phyloP scores from a whole-genome alignment of 192 early-diverging fungal genomes.

The Podila verticillata region DNA sequence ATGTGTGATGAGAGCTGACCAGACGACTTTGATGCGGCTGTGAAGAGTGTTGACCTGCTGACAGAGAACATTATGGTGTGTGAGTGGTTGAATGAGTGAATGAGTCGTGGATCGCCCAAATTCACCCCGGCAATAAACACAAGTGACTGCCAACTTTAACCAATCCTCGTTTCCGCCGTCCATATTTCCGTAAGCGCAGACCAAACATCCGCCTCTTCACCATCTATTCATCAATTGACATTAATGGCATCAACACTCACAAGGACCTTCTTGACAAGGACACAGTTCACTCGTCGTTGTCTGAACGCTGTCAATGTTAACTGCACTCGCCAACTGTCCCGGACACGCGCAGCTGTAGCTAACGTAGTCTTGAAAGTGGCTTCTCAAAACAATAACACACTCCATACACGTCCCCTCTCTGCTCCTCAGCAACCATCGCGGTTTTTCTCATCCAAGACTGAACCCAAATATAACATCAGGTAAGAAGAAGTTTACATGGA shows the following conservation, averaged over 20 bases:
- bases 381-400: too few relatives aligned
- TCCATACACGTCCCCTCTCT: not conserved
- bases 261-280: constrained; percentile 2
- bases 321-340: not conserved
- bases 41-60: constrained; percentile 34
- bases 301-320: not conserved
- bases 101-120: not conserved
- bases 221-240: too few relatives aligned
- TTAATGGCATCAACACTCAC: constrained; percentile 9
- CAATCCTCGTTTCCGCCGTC: too few relatives aligned
- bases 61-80: constrained; percentile 33
- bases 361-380: not conserved
- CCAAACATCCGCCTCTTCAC: too few relatives aligned
- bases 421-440: not conserved
- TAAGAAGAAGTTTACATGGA: not conserved
- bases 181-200: too few relatives aligned
- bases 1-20: constrained; percentile 16
- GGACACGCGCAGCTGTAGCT: not conserved
- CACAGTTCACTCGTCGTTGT: not conserved
- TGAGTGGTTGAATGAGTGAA: constrained; percentile 4
- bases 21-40: constrained; percentile 18
- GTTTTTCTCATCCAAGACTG: constrained; percentile 13
- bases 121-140: not conserved
- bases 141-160: constrained; percentile 15
- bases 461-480: constrained; percentile 21